Base-by-base conservation (phyloP, 257 asterid genomes). In the Primulina tabacum region DNA sequence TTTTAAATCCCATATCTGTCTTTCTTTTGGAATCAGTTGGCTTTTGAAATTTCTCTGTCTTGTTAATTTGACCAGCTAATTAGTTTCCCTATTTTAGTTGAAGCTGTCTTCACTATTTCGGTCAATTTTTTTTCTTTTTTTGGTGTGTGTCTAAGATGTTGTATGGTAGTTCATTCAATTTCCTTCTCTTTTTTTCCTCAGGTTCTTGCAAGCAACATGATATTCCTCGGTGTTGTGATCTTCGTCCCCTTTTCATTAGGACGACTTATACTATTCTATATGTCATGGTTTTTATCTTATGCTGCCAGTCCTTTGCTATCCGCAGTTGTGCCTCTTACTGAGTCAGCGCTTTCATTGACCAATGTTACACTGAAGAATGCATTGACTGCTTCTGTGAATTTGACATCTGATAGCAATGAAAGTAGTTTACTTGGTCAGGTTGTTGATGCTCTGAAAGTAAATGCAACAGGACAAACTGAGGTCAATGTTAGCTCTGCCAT, bases 151-250 rank as follows among this genome's bases (percentile, higher is more conserved):
- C 47, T 70, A 58, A 38, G 28, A 21, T 66, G 53, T 59, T 29
- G n/a, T 18, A 28, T 64, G 33, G 59, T 69, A 67, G 34, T 56
- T 60, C 26, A 43, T 64, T 30, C 12, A 32, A 34, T 59, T 33
- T 62, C 35, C 21, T 35, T 70, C 50, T 28, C 69, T 72, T 71
- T 72, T 71, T 79, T 70, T 64, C 38, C 4, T 73, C 92, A 92
- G 98, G 98, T 92, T 78, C 98, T 92, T 79, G 98, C 98, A 7
- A 92, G 98, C 85, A 92, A 92, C 78, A 90, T 88, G 97, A 92
- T 92, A 80, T 92, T 92, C 77, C 96, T 92, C 59, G 98, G 97
- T 72, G 96, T 90, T 68, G 89, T 92, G 57, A 84, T 92, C 32
- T 86, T 88, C 80, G 81, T 90, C 68, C 98, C 98, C 29, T 92